A percentile compares a stretch with the other conserved stretches of the same genome.
Evolutionary conservation across 139 green algal species (phyloP).

Genomic region (Haematococcus lacustris): DNA sequence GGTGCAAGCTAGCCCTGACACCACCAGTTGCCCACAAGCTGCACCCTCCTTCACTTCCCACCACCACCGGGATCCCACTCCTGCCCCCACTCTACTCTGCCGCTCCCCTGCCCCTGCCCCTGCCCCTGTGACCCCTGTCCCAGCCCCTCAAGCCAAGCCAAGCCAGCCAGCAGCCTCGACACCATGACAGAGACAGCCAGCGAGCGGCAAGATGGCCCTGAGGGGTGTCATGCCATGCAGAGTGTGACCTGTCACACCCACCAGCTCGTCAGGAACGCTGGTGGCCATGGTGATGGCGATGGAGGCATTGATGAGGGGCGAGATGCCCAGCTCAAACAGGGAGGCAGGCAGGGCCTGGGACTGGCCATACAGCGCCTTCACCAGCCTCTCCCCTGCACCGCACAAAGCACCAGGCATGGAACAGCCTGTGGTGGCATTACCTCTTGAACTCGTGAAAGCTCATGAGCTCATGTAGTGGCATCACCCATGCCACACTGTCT

Average conservation of each 20-base stretch:
- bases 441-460: neutral
- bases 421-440: neutral
- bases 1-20: no score
- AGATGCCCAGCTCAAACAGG: conserved; percentile 55
- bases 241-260: neutral
- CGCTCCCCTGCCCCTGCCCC: no score
- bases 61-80: no score
- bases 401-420: neutral
- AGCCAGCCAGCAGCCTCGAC: no score
- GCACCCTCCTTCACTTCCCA: no score
- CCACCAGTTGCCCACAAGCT: no score
- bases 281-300: conserved; percentile 38
- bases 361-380: conserved; percentile 43
- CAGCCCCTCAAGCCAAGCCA: no score
- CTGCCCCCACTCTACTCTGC: no score
- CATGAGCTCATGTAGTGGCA: neutral
- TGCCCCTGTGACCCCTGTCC: no score
- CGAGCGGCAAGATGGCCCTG: no score
- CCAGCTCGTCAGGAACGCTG: conserved; percentile 15
- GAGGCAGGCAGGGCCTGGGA: conserved; percentile 37
- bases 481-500: neutral
- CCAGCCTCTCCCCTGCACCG: conserved; percentile 38
- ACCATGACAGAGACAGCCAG: no score
- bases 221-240: no score
- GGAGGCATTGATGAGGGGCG: conserved; percentile 49